Evolutionary conservation across 2,329 filamentous ascomycete species (phyloP).

Genomic region (Cladorrhinum sp.): DNA sequence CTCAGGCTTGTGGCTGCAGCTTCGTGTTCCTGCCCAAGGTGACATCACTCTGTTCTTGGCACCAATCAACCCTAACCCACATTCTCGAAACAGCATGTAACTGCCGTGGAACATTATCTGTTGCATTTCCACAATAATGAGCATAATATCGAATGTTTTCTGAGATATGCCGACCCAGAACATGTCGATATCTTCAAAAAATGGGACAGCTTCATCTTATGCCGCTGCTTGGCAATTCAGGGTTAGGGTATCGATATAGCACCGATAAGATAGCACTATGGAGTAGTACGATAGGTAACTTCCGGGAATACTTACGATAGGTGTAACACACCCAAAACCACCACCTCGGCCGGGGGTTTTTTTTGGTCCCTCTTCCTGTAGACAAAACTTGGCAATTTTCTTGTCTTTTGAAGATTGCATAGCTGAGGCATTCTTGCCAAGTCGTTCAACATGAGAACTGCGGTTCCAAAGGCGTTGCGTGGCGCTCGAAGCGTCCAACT

Average conservation of each 20-base stretch:
- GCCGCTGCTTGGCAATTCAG: conserved; percentile 6
- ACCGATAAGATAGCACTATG: conserved; percentile 10
- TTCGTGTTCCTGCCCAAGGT: conserved; percentile 6
- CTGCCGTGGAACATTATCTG: neutral
- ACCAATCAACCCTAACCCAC: conserved; percentile 20
- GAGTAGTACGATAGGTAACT: neutral
- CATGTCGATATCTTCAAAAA: neutral
- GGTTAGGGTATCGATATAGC: conserved; percentile 12
- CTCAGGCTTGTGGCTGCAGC: neutral
- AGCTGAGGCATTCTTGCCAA: conserved; percentile 1
- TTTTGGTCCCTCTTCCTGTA: neutral
- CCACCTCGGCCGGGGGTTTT: neutral
- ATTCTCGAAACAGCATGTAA: neutral
- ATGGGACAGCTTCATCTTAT: neutral
- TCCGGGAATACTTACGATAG: neutral
- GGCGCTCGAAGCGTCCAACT: conserved; percentile 11
- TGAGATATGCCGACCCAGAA: neutral
- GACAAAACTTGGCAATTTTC: neutral
- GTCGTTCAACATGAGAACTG: conserved; percentile 20
- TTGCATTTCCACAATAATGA: neutral
- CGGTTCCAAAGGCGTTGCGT: conserved; percentile 18
- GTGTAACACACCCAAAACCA: conserved; percentile 12
- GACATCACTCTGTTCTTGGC: conserved; percentile 15
- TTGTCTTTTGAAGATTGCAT: neutral
- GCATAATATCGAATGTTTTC: neutral